Evolutionary conservation across 2,329 filamentous ascomycete genomes (phyloP).

Genomic region (Microdochium paspali): DNA sequence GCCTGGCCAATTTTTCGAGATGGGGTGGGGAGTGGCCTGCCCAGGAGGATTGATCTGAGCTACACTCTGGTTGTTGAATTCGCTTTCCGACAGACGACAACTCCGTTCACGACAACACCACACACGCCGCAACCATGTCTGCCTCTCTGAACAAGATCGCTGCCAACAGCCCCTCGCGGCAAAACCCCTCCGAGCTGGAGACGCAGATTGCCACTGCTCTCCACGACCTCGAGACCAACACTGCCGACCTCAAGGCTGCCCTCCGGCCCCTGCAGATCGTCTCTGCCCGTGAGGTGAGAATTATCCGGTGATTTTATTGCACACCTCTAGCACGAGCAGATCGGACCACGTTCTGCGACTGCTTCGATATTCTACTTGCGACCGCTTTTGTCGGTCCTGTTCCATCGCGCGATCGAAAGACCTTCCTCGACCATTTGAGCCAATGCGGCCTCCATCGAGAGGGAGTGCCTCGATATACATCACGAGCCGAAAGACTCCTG

Average conservation of each 20-base stretch:
- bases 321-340: background rate
- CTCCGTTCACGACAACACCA: conserved; percentile 3
- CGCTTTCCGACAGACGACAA: conserved; percentile 5
- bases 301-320: conserved; percentile 1
- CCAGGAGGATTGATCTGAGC: conserved; percentile 1
- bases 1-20: background rate
- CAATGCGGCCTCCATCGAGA: background rate
- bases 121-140: conserved; percentile 49
- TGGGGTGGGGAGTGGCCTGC: background rate
- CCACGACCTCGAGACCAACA: conserved; percentile 99
- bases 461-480: background rate
- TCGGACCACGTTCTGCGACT: conserved; percentile 2
- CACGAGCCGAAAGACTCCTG: background rate
- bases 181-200: conserved; percentile 96
- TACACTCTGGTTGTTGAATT: conserved; percentile 6
- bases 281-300: conserved; percentile 97
- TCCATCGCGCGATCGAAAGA: conserved; percentile 6
- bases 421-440: conserved; percentile 4
- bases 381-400: conserved; percentile 1
- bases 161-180: conserved; percentile 89
- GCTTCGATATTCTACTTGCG: conserved; percentile 2
- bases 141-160: conserved; percentile 95
- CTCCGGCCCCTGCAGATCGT: conserved; percentile 98
- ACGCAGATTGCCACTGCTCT: conserved; percentile 93
- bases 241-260: conserved; percentile 90